Evolutionary conservation across 1,284 basidiomycete species (phyloP).

Genomic region (Cryptococcus sp.): DNA sequence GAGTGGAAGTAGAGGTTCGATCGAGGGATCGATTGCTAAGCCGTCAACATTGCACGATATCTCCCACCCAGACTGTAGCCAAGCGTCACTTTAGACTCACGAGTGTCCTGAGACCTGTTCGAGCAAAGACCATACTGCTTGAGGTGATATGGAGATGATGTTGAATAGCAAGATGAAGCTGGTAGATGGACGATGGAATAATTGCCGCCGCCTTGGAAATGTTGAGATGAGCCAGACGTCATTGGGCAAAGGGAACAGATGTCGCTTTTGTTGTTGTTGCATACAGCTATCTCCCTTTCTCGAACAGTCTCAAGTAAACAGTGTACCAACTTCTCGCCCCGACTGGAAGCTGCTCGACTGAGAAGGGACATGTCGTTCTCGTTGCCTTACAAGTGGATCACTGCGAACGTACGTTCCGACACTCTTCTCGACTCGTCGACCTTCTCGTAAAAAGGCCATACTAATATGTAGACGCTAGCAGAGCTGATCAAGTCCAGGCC

Average conservation of each 20-base stretch:
- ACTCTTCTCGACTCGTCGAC: too few species aligned
- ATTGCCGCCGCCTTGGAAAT: too few species aligned
- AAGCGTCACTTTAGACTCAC: slow-evolving; percentile 19
- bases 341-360: neutral
- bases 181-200: slow-evolving; percentile 1
- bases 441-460: too few species aligned
- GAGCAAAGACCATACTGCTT: slow-evolving; percentile 40
- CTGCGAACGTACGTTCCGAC: slow-evolving; percentile 26
- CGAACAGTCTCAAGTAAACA: too few species aligned
- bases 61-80: too few species aligned
- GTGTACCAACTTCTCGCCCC: neutral
- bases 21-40: slow-evolving; percentile 34
- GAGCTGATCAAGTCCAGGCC: slow-evolving; percentile 38
- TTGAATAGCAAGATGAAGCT: neutral
- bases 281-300: too few species aligned
- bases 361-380: slow-evolving; percentile 32
- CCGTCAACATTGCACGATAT: slow-evolving; percentile 17
- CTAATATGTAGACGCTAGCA: slow-evolving; percentile 34
- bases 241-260: too few species aligned
- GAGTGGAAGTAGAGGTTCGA: slow-evolving; percentile 33
- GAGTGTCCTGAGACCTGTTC: slow-evolving; percentile 39
- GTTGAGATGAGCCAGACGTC: too few species aligned
- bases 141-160: too few species aligned
- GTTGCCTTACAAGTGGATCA: slow-evolving; percentile 41
- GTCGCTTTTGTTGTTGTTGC: too few species aligned